Percentiles rank a stretch among this genome's conserved stretches.
Evolutionary conservation across 768 basidiomycete genomes (phyloP).

Genomic region (Russula emetica): DNA sequence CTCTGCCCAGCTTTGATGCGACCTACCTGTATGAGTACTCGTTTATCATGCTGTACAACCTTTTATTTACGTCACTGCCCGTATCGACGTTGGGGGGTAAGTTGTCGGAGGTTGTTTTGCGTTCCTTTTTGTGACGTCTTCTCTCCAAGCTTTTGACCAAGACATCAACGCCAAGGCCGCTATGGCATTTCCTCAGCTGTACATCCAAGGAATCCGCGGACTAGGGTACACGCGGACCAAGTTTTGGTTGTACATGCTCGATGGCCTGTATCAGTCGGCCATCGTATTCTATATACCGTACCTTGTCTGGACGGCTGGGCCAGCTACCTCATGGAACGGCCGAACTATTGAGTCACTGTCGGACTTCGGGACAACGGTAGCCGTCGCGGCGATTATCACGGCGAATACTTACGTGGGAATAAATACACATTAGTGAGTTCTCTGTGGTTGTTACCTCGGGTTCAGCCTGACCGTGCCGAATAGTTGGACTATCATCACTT

Average conservation of each 20-base stretch:
- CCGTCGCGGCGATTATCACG: conserved; percentile 79
- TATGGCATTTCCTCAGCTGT: conserved; percentile 92
- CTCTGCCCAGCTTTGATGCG: conserved; percentile 69
- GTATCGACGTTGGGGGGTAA: conserved; percentile 86
- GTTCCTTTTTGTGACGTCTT: conserved; percentile 14
- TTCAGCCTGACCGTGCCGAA: conserved; percentile 8
- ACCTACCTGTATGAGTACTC: conserved; percentile 95
- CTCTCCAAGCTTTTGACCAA: conserved; percentile 77
- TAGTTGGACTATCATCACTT: conserved; percentile 82
- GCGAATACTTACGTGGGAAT: conserved; percentile 90
- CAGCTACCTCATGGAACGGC: conserved; percentile 71
- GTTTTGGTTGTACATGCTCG: conserved; percentile 94
- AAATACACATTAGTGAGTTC: conserved; percentile 81
- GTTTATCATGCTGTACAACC: conserved; percentile 86
- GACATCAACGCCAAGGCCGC: conserved; percentile 88
- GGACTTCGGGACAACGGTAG: conserved; percentile 91
- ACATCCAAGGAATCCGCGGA: conserved; percentile 88
- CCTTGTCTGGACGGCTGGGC: conserved; percentile 61
- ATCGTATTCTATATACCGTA: conserved; percentile 87
- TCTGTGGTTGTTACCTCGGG: conserved; percentile 23
- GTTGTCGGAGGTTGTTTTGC: conserved; percentile 26
- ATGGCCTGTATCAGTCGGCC: conserved; percentile 89
- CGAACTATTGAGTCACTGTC: conserved; percentile 71
- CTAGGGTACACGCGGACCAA: conserved; percentile 87
- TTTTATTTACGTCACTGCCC: conserved; percentile 90